A percentile compares a stretch with the other conserved stretches of the same genome.
Conservation (phyloP, 2,329 filamentous ascomycete genomes). For the Aspergillus melleus region DNA sequence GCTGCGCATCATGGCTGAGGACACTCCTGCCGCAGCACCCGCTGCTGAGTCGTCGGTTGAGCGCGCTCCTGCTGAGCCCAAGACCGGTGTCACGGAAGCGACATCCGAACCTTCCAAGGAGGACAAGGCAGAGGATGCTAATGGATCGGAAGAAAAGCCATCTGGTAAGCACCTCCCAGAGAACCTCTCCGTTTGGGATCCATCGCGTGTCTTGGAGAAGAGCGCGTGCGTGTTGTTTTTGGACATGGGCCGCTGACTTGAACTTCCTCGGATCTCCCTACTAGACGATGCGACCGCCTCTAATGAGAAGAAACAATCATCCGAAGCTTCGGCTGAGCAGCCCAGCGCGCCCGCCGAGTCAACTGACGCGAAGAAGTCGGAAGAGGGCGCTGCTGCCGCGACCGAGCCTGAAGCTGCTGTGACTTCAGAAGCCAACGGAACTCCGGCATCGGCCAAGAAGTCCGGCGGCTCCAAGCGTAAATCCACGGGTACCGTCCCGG, state of each 20-base stretch:
- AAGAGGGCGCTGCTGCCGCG: conserved; percentile 21
- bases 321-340: conserved; percentile 31
- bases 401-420: conserved; percentile 28
- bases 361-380: conserved; percentile 26
- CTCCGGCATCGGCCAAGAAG: conserved; percentile 52
- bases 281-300: conserved; percentile 22
- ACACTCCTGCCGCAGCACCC: conserved; percentile 34
- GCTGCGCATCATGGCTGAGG: conserved; percentile 41
- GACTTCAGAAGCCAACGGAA: conserved; percentile 47
- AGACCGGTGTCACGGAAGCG: conserved; percentile 20
- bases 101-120: conserved; percentile 23
- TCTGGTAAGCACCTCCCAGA: conserved; percentile 27
- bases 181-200: neutral
- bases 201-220: neutral
- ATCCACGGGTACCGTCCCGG: conserved; percentile 64
- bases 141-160: conserved; percentile 29
- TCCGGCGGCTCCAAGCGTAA: conserved; percentile 62
- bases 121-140: conserved; percentile 24
- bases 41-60: conserved; percentile 33
- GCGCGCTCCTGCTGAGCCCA: conserved; percentile 29
- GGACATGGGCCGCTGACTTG: conserved; percentile 13
- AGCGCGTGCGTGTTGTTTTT: conserved; percentile 9
- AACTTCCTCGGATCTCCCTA: neutral
- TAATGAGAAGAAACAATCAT: conserved; percentile 29
- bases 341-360: conserved; percentile 23